phyloP scores from a whole-genome alignment of 2,329 filamentous ascomycete genomes.

The Talaromyces sp. region DNA sequence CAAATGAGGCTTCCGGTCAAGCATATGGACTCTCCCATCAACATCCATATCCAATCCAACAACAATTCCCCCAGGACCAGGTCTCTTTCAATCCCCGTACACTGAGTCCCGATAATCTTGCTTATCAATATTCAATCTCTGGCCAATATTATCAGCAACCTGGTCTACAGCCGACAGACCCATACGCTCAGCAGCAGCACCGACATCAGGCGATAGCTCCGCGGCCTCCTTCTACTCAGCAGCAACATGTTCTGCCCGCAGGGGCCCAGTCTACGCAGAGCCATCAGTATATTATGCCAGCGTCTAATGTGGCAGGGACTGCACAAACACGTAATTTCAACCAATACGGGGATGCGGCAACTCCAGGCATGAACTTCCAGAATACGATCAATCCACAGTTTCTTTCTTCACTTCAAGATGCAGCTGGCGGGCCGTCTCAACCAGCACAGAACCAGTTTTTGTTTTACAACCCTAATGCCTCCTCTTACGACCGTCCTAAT shows the following conservation, averaged over 20 bases:
- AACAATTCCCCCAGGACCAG: slow-evolving; percentile 27
- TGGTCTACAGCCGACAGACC: slow-evolving; percentile 24
- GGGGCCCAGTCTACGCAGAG: slow-evolving; percentile 16
- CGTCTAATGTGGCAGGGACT: slow-evolving; percentile 21
- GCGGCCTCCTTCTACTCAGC: slow-evolving; percentile 20
- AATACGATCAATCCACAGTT: slow-evolving; percentile 40
- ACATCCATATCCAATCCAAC: slow-evolving; percentile 28
- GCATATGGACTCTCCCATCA: slow-evolving; percentile 25
- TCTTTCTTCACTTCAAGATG: slow-evolving; percentile 25
- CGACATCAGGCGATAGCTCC: slow-evolving; percentile 18
- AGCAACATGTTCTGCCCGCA: slow-evolving; percentile 12
- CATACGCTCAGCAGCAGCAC: slow-evolving; percentile 24
- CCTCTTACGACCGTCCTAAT: slow-evolving; percentile 23
- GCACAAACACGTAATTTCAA: slow-evolving; percentile 21
- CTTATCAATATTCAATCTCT: slow-evolving; percentile 32
- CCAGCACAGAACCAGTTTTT: slow-evolving; percentile 24
- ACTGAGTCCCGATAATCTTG: slow-evolving; percentile 25
- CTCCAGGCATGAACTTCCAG: slow-evolving; percentile 22
- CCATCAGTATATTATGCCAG: slow-evolving; percentile 25
- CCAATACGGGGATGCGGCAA: slow-evolving; percentile 24
- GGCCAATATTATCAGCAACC: slow-evolving; percentile 29
- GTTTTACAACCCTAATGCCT: slow-evolving; percentile 23
- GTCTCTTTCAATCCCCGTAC: slow-evolving; percentile 27
- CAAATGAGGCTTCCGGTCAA: slow-evolving; percentile 24
- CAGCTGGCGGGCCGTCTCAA: slow-evolving; percentile 22